Percentiles rank a stretch among this genome's conserved stretches.
These are phyloP conservation scores for Colletotrichum ledebouriae DNA, from an alignment of 2,329 filamentous ascomycete genomes.

Conservation along the genomic window DNA sequence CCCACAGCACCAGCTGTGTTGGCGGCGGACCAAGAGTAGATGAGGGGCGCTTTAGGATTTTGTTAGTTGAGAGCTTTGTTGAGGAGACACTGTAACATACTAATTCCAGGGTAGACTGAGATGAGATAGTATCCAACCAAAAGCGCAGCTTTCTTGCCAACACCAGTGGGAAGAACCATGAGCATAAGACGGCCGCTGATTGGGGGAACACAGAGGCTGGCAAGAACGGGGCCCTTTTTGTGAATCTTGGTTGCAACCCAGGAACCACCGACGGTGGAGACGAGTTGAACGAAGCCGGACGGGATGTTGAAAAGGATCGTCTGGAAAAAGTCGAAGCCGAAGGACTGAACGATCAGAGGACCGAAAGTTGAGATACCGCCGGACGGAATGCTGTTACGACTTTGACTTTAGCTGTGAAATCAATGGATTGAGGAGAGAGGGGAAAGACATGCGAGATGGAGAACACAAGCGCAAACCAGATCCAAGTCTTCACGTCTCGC, in stretches of 20 bases:
- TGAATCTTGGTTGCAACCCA: slow-evolving; percentile 67
- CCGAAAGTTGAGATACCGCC: slow-evolving; percentile 72
- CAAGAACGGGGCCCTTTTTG: slow-evolving; percentile 68
- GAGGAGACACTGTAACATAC: not conserved
- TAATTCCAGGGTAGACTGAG: slow-evolving; percentile 68
- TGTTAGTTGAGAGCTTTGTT: not conserved
- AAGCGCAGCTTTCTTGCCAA: slow-evolving; percentile 60
- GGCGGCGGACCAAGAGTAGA: slow-evolving; percentile 69
- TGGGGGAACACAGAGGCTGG: slow-evolving; percentile 67
- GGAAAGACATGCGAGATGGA: slow-evolving; percentile 61
- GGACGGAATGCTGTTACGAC: slow-evolving; percentile 57
- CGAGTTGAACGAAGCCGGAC: slow-evolving; percentile 71
- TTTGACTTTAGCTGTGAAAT: slow-evolving; percentile 11
- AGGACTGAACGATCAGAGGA: slow-evolving; percentile 68
- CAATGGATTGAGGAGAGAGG: not conserved
- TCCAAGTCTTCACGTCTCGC: slow-evolving; percentile 58
- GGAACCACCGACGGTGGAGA: slow-evolving; percentile 70
- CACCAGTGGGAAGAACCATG: slow-evolving; percentile 61
- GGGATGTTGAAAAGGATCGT: slow-evolving; percentile 73
- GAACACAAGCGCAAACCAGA: slow-evolving; percentile 61
- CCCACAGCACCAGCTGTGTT: slow-evolving; percentile 74
- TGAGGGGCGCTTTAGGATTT: slow-evolving; percentile 59
- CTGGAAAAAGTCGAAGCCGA: slow-evolving; percentile 68
- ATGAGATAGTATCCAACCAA: slow-evolving; percentile 72
- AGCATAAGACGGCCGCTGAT: slow-evolving; percentile 69